A percentile compares a stretch with the other conserved stretches of the same genome.
phyloP scores from a whole-genome alignment of 148 eudicot genomes.

The Camellia granthamiana region DNA sequence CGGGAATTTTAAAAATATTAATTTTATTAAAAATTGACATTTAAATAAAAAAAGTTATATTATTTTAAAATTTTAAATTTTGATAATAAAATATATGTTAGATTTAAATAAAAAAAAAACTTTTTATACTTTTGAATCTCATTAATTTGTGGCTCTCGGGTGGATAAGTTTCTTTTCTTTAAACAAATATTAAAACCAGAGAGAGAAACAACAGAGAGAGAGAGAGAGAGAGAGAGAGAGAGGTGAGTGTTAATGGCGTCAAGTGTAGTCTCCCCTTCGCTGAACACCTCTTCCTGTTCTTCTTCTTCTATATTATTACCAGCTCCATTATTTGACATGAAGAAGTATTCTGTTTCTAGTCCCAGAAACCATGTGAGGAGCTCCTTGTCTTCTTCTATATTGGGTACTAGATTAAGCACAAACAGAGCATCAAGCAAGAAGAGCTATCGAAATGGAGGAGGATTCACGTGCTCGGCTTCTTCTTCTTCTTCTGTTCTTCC shows the following conservation, averaged over 20 bases:
- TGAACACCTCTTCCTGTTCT: slow-evolving; percentile 6
- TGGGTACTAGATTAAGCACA: slow-evolving; percentile 16
- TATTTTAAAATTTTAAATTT: too few species aligned
- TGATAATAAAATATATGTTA: too few species aligned
- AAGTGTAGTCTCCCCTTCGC: slow-evolving; percentile 31
- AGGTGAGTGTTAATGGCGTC: slow-evolving; percentile 32
- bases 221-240: slow-evolving; percentile 18
- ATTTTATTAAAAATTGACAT: too few species aligned
- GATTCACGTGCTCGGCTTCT: slow-evolving; percentile 32
- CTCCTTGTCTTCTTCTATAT: slow-evolving; percentile 15
- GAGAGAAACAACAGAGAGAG: neutral
- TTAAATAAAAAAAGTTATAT: too few species aligned
- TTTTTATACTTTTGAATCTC: too few species aligned
- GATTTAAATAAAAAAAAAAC: too few species aligned
- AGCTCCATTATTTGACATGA: slow-evolving; percentile 15
- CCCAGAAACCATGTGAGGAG: slow-evolving; percentile 15
- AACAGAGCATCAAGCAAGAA: slow-evolving; percentile 3
- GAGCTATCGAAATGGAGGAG: neutral
- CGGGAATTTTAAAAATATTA: too few species aligned
- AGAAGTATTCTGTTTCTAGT: slow-evolving; percentile 11
- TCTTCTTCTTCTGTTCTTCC: slow-evolving; percentile 51
- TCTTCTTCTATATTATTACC: slow-evolving; percentile 11
- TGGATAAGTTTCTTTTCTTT: slow-evolving; percentile 15
- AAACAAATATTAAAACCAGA: neutral
- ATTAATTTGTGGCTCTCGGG: slow-evolving; percentile 7